phyloP scores from a whole-genome alignment of 495 filamentous ascomycete genomes.

The Elaphomyces granulatus region DNA sequence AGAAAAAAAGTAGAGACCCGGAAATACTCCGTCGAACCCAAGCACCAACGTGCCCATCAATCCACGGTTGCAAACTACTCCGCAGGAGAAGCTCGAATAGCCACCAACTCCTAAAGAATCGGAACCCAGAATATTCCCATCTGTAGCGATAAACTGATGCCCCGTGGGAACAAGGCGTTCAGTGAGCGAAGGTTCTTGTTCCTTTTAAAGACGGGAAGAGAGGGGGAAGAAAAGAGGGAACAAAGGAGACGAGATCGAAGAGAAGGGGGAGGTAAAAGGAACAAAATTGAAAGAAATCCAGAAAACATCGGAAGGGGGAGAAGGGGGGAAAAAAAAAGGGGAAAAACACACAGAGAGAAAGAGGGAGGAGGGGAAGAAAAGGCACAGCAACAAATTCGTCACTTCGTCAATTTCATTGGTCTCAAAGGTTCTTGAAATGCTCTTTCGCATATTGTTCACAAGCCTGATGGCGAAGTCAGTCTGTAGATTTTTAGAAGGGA shows the following conservation, averaged over 20 bases:
- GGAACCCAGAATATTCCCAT: too few relatives aligned
- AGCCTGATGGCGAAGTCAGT: conserved; percentile 40
- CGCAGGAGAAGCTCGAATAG: neutral
- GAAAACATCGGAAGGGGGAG: neutral
- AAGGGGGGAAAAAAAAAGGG: conserved; percentile 13
- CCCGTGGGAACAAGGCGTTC: too few relatives aligned
- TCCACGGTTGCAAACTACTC: neutral
- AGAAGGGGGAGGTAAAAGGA: neutral
- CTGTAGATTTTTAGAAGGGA: neutral
- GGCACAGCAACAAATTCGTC: conserved; percentile 22
- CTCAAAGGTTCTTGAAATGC: conserved; percentile 55
- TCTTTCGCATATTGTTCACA: conserved; percentile 99
- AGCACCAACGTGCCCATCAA: neutral
- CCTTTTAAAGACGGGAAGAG: too few relatives aligned
- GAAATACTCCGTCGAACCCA: neutral
- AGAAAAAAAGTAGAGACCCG: neutral
- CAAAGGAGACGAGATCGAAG: conserved; percentile 1
- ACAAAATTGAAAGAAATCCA: neutral
- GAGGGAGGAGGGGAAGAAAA: conserved; percentile 21
- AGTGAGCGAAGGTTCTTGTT: too few relatives aligned
- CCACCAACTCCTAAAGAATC: neutral
- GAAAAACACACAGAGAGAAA: conserved; percentile 16
- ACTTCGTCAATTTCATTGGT: conserved; percentile 24
- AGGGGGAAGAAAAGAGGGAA: conserved; percentile 6
- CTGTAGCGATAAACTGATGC: too few relatives aligned